Base-by-base conservation (phyloP, 257 asterid genomes). In the Ophiorrhiza pumila region DNA sequence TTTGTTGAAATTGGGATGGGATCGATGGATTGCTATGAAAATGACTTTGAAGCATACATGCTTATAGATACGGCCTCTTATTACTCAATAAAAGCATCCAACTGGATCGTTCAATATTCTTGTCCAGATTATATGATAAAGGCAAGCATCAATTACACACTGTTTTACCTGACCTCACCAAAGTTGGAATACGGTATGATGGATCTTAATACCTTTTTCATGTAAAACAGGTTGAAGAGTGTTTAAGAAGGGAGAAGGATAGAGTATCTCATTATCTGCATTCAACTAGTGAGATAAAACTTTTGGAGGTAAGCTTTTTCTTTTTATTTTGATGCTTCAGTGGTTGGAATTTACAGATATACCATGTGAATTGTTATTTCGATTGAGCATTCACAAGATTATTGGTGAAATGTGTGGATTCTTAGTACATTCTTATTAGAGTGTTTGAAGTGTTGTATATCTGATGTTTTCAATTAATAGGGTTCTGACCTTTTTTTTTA, bases 61-160 rank as follows among this genome's bases (percentile, higher is more conserved):
- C 90, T 86, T 41, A 57, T 52, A 8, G 91, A 80, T 31, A 80
- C 94, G 15, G 79, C 84, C 46, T 75, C 73, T 18, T 88, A 74
- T 83, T 88, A 88, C 73, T 86, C 90, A 68, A 70, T 85, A 43
- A 88, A 88, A 74, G 88, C 91, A 22, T 88, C 91, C 37, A 80
- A 74, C 60, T 88, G 94, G 94, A 83, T 88, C 29, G 75, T 77
- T 68, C 78, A 83, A 72, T 85, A 88, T 78, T 83, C 94, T 32
- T 88, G 90, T 82, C 90, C 91, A 31, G 88, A 78, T 71, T 88
- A 88, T 71, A 83, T 88, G 91, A 43, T 83, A 76, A 86, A 86
- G 86, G 94, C 72, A 70, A 74, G 58, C 37, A n/a, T 66, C 64
- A 29, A 2, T 12, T 69, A 29, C 31, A 42, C 52, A 34, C 43